Conservation (phyloP, 306 rosid species). For the Chamaecrista fasciculata region DNA sequence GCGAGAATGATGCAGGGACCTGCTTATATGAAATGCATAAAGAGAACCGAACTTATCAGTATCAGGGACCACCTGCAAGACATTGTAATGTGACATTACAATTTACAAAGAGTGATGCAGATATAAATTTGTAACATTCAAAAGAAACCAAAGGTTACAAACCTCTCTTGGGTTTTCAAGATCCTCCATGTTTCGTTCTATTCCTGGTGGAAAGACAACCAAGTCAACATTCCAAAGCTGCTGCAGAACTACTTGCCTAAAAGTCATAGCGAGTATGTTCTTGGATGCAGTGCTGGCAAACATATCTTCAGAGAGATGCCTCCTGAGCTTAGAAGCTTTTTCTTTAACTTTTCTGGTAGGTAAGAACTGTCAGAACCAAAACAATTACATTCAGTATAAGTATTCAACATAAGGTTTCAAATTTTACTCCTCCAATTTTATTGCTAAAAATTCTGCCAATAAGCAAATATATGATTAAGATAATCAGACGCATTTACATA, state of each 20-base stretch:
- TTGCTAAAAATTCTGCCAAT: conserved; percentile 7
- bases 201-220: conserved; percentile 64
- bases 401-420: conserved; percentile 4
- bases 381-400: conserved; percentile 18
- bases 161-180: conserved; percentile 89
- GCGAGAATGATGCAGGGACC: conserved; percentile 75
- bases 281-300: conserved; percentile 47
- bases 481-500: not conserved
- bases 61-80: conserved; percentile 88
- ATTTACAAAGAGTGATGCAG: conserved; percentile 38
- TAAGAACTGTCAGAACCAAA: conserved; percentile 62
- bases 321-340: conserved; percentile 69
- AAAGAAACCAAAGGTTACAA: conserved; percentile 27
- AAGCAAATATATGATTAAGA: conserved; percentile 19
- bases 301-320: conserved; percentile 55
- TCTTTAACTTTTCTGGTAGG: conserved; percentile 77
- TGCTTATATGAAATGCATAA: conserved; percentile 84
- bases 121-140: conserved; percentile 2
- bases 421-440: conserved; percentile 19
- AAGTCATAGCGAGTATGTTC: conserved; percentile 81
- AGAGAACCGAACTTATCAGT: conserved; percentile 92
- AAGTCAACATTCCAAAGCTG: conserved; percentile 78
- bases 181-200: conserved; percentile 76
- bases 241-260: conserved; percentile 87
- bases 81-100: conserved; percentile 58